phyloP scores from a whole-genome alignment of 805 yeast species.

The Wickerhamomyces subpelliculosus region DNA sequence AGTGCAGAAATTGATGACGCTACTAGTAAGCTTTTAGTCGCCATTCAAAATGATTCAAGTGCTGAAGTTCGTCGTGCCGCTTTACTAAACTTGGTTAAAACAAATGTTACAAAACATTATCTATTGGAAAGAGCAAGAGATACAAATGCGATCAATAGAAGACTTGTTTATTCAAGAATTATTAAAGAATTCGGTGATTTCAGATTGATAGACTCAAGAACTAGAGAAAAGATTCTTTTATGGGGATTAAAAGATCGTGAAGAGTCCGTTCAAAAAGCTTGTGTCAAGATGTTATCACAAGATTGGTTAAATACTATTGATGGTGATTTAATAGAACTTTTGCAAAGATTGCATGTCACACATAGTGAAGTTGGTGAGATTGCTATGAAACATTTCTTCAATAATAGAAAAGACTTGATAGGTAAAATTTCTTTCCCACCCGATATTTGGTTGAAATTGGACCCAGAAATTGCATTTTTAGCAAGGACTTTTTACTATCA shows the following conservation, averaged over 20 bases:
- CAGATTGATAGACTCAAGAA: slow-evolving; percentile 41
- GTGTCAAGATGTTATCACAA: slow-evolving; percentile 58
- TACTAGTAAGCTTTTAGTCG: slow-evolving; percentile 37
- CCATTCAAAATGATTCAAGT: slow-evolving; percentile 70
- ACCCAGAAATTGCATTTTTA: slow-evolving; percentile 70
- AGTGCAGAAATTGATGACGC: slow-evolving; percentile 36
- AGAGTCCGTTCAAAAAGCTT: slow-evolving; percentile 61
- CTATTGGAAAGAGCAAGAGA: slow-evolving; percentile 82
- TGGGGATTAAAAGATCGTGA: slow-evolving; percentile 93
- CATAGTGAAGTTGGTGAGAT: slow-evolving; percentile 58
- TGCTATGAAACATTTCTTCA: slow-evolving; percentile 60
- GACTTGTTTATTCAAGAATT: slow-evolving; percentile 62
- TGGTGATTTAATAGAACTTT: slow-evolving; percentile 63
- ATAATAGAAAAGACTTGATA: slow-evolving; percentile 55
- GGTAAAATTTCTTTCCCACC: slow-evolving; percentile 52
- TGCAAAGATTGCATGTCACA: slow-evolving; percentile 67
- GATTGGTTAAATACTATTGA: slow-evolving; percentile 67
- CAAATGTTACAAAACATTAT: slow-evolving; percentile 42
- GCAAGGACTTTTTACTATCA: slow-evolving; percentile 59
- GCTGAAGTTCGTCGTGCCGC: slow-evolving; percentile 90
- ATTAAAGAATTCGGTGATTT: slow-evolving; percentile 63
- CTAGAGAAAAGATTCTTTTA: slow-evolving; percentile 59
- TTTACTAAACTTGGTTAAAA: slow-evolving; percentile 58
- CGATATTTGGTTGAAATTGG: slow-evolving; percentile 61
- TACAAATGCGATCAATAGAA: slow-evolving; percentile 60